A percentile compares a stretch with the other conserved stretches of the same genome.
phyloP scores from a whole-genome alignment of 768 basidiomycete genomes.

The Boletales sp. region DNA sequence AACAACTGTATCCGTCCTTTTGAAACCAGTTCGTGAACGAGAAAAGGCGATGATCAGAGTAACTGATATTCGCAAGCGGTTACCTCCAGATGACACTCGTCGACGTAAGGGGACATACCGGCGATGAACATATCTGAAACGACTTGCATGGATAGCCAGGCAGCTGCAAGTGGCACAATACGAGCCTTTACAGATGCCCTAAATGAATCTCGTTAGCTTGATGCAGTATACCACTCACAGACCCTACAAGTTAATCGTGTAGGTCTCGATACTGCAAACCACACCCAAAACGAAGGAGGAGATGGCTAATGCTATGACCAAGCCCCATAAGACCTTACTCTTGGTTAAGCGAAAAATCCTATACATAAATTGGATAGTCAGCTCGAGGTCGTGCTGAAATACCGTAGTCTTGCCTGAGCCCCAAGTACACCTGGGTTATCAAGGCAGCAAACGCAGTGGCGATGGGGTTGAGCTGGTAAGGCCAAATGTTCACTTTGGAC shows the following conservation, averaged over 20 bases:
- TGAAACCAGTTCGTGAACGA: constrained; percentile 51
- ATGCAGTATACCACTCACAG: background rate
- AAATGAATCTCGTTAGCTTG: background rate
- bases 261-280: constrained; percentile 40
- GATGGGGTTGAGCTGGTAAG: constrained; percentile 47
- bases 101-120: constrained; percentile 20
- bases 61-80: constrained; percentile 9
- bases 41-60: constrained; percentile 28
- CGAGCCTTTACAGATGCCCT: constrained; percentile 42
- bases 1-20: constrained; percentile 48
- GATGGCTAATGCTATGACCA: constrained; percentile 36
- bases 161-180: constrained; percentile 40
- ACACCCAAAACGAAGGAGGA: constrained; percentile 43
- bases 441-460: constrained; percentile 45
- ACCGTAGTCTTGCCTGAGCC: constrained; percentile 35
- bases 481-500: constrained; percentile 41
- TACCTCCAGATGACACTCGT: too few relatives aligned
- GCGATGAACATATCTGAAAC: constrained; percentile 43
- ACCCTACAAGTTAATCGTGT: constrained; percentile 39
- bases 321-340: constrained; percentile 23
- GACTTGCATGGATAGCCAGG: constrained; percentile 48
- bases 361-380: background rate
- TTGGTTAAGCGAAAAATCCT: constrained; percentile 16
- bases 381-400: background rate
- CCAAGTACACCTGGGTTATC: constrained; percentile 47